A percentile compares a stretch with the other conserved stretches of the same genome.
Evolutionary conservation across 2,329 filamentous ascomycete species (phyloP).

Genomic region (Passalora sequoiae): DNA sequence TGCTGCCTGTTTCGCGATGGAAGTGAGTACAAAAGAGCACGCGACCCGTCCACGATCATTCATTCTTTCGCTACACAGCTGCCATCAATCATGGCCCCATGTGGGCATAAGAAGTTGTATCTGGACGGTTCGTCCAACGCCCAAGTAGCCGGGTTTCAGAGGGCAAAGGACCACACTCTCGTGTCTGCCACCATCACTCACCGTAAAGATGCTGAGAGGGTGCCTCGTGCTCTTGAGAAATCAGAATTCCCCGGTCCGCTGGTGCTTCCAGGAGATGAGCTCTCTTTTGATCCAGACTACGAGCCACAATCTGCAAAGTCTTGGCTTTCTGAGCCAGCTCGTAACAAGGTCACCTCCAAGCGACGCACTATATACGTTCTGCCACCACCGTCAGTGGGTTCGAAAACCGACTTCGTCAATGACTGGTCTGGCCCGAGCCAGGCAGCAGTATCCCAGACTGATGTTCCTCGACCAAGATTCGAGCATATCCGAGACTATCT

Average conservation of each 20-base stretch:
- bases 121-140: background rate
- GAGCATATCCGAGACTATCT: conserved; percentile 42
- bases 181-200: too few relatives aligned
- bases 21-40: background rate
- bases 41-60: background rate
- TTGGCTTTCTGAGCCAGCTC: conserved; percentile 45
- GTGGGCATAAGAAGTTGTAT: background rate
- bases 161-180: too few relatives aligned
- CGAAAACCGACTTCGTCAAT: conserved; percentile 37
- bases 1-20: background rate
- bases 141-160: conserved; percentile 8
- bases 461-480: conserved; percentile 7
- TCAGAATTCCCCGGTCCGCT: conserved; percentile 60
- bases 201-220: too few relatives aligned
- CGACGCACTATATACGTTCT: conserved; percentile 54
- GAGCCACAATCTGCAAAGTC: conserved; percentile 50
- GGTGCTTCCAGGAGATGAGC: conserved; percentile 55
- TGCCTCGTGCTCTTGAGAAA: too few relatives aligned
- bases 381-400: conserved; percentile 40
- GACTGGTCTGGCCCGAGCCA: conserved; percentile 33
- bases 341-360: conserved; percentile 47
- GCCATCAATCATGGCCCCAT: conserved; percentile 9
- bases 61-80: conserved; percentile 1
- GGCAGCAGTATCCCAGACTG: conserved; percentile 23
- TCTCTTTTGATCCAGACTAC: conserved; percentile 50